Conservation (phyloP, 2,329 filamentous ascomycete genomes). For the Penicillium occitanis region DNA sequence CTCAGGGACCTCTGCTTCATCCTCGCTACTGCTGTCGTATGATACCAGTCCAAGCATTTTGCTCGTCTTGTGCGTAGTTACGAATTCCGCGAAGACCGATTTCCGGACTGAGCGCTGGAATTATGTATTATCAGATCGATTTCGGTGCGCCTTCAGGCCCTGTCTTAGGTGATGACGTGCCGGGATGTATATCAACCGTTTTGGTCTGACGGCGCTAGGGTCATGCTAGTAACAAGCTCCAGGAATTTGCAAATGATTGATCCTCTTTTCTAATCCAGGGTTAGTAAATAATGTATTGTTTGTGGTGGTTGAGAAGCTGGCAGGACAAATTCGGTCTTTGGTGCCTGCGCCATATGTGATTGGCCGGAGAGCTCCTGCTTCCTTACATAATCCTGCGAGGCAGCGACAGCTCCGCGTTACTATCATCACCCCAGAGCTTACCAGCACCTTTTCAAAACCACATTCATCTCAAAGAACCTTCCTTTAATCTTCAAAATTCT, state of each 20-base stretch:
- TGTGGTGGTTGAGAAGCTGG: not conserved
- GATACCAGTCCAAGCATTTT: slow-evolving; percentile 44
- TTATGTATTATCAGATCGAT: not conserved
- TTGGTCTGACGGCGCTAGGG: not conserved
- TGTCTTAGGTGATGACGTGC: not conserved
- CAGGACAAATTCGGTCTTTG: not conserved
- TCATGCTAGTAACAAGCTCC: not conserved
- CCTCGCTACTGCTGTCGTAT: slow-evolving; percentile 50
- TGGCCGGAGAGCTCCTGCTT: slow-evolving; percentile 16
- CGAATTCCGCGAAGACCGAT: too few relatives aligned
- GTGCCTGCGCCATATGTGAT: not conserved
- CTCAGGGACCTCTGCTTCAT: slow-evolving; percentile 34
- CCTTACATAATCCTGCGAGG: slow-evolving; percentile 27
- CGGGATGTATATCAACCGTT: not conserved
- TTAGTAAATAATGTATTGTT: not conserved
- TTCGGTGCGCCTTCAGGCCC: not conserved
- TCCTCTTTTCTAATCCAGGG: not conserved
- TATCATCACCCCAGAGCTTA: slow-evolving; percentile 25
- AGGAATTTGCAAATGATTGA: not conserved
- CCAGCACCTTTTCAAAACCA: slow-evolving; percentile 16
- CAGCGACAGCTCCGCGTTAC: slow-evolving; percentile 41
- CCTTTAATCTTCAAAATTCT: not conserved
- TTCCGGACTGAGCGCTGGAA: not conserved
- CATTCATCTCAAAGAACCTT: slow-evolving; percentile 21
- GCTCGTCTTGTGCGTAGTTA: too few relatives aligned